Evolutionary conservation across 1,139 yeast genomes (phyloP).

Genomic region (Candida tetrigidarum): DNA sequence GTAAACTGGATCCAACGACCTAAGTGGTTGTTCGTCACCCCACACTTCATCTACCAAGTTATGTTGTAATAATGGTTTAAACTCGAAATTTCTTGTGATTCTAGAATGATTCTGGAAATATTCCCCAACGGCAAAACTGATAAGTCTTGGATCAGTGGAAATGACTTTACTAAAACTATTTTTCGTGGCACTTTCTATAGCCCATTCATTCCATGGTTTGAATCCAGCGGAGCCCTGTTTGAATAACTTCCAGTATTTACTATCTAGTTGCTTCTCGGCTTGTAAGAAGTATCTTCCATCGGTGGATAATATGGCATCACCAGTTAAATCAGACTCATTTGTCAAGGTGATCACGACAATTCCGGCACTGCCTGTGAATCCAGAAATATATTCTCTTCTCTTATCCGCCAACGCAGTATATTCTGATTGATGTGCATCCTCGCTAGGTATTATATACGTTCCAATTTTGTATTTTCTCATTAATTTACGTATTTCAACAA

Average conservation of each 20-base stretch:
- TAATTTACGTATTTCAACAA: slow-evolving; percentile 36
- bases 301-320: slow-evolving; percentile 54
- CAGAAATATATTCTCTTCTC: slow-evolving; percentile 53
- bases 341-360: slow-evolving; percentile 53
- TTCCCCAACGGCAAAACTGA: slow-evolving; percentile 39
- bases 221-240: slow-evolving; percentile 42
- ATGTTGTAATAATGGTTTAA: slow-evolving; percentile 32
- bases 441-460: slow-evolving; percentile 61
- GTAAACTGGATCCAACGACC: slow-evolving; percentile 44
- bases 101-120: slow-evolving; percentile 31
- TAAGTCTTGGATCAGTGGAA: slow-evolving; percentile 44
- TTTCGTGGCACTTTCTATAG: slow-evolving; percentile 35
- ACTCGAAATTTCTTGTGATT: slow-evolving; percentile 27
- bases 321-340: slow-evolving; percentile 31
- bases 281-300: slow-evolving; percentile 61
- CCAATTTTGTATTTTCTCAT: slow-evolving; percentile 49
- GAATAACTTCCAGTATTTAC: slow-evolving; percentile 37
- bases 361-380: slow-evolving; percentile 64
- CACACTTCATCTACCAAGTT: slow-evolving; percentile 47
- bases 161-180: slow-evolving; percentile 40
- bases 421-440: slow-evolving; percentile 63
- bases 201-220: slow-evolving; percentile 43
- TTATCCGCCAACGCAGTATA: slow-evolving; percentile 55
- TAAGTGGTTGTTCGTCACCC: slow-evolving; percentile 42
- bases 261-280: slow-evolving; percentile 46